Percentiles rank a stretch among this genome's conserved stretches.
Evolutionary conservation across 169 alveolate genomes (phyloP).

Genomic region (Eimeria tenella): DNA sequence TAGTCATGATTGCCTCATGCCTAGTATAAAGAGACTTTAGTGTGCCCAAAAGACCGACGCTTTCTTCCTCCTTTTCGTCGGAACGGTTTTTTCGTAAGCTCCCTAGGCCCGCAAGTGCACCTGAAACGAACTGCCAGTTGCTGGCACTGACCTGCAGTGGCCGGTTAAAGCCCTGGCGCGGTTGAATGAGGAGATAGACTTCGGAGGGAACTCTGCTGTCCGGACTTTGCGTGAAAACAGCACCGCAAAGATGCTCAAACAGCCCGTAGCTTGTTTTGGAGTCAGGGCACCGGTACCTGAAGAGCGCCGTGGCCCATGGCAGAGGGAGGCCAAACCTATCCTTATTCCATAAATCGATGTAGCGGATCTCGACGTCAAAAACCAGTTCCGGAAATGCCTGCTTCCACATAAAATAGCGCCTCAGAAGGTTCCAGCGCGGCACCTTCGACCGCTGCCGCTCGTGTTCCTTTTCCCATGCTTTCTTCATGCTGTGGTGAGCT

Average conservation of each 20-base stretch:
- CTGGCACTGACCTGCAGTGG: conserved; percentile 17
- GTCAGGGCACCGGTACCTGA: conserved; percentile 9
- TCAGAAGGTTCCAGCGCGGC: conserved; percentile 1
- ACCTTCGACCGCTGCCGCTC: background rate
- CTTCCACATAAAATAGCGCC: background rate
- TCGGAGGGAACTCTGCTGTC: background rate
- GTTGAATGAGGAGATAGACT: conserved; percentile 23
- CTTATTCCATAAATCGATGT: conserved; percentile 27
- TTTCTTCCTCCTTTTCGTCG: background rate
- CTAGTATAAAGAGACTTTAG: background rate
- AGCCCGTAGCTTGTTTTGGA: background rate
- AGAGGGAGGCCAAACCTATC: conserved; percentile 55
- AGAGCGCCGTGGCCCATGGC: conserved; percentile 50
- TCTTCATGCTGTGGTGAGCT: background rate
- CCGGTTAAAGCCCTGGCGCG: conserved; percentile 43
- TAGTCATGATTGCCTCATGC: background rate
- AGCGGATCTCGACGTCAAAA: background rate
- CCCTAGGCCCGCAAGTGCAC: background rate
- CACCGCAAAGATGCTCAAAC: conserved; percentile 12
- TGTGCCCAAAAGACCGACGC: background rate
- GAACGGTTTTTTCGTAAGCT: background rate
- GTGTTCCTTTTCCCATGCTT: conserved; percentile 33
- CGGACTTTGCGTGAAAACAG: conserved; percentile 20
- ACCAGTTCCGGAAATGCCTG: conserved; percentile 2
- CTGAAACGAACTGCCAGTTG: conserved; percentile 32